These are phyloP conservation scores for Adansonia grandidieri DNA, from an alignment of 441 rosid genomes.

Conservation along the genomic window DNA sequence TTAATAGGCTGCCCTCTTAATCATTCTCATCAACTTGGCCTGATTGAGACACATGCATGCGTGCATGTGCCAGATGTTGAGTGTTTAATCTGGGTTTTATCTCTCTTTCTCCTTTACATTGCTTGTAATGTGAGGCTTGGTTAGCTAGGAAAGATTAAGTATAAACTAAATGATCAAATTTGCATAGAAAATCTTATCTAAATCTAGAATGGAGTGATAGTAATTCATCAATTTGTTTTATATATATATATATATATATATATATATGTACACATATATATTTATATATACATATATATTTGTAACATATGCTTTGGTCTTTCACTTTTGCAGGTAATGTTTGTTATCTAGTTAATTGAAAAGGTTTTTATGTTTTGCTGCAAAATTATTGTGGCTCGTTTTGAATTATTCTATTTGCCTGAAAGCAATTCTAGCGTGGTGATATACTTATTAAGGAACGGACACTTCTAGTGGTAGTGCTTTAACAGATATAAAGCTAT, in stretches of 20 bases:
- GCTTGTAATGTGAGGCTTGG: neutral
- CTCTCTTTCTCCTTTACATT: neutral
- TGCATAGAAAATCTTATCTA: neutral
- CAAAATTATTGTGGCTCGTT: neutral
- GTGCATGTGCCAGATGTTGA: neutral
- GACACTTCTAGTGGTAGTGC: neutral
- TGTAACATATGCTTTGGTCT: neutral
- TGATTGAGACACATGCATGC: conserved; percentile 4
- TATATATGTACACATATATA: too few species aligned
- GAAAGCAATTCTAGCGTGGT: neutral
- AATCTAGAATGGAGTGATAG: neutral
- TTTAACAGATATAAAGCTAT: neutral
- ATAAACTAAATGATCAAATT: neutral
- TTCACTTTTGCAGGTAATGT: conserved; percentile 12
- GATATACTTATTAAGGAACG: neutral
- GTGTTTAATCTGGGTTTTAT: conserved; percentile 10
- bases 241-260: too few species aligned
- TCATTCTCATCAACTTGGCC: neutral
- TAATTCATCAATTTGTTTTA: conserved; percentile 1
- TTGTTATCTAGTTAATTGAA: neutral
- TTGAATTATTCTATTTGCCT: neutral
- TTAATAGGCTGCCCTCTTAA: neutral
- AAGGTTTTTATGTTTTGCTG: neutral
- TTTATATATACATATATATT: too few species aligned
- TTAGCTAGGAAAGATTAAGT: neutral